Evolutionary conservation across 2,329 filamentous ascomycete genomes (phyloP), one percentile per base, ranked within the genome.

Genomic region (Scedosporium boydii): DNA sequence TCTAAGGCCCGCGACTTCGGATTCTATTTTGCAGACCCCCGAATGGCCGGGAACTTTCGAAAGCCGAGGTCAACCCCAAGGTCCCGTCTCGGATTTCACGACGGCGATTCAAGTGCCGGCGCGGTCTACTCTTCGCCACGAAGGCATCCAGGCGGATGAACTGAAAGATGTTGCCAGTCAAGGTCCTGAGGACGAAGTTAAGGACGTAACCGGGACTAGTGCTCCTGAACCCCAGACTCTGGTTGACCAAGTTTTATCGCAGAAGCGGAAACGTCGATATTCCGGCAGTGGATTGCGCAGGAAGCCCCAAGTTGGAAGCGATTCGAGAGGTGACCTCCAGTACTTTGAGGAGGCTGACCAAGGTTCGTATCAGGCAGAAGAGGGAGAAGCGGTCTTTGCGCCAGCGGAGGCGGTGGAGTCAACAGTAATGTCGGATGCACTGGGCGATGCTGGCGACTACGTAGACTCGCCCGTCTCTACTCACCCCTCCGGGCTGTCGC

Each of bases 281-380:
- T 97, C 92, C 5, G 93, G 92, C 58, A 91, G 91, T 66, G 92
- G 91, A 4, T 81, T 97, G 27, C 86, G 90, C 42, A 79, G 85
- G 63, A 87, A 89, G 69, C 88, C 90, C 26, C 78, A 83, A 62
- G 89, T 91, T 65, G 88, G 96, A 6, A 82, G 82, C 18, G 83
- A 87, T 12, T 80, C 84, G 9, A 81, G 88, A 60, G 89, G 91
- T n/a, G 83, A 90, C 65, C 80, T 97, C n/a, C 87, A 96, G 72
- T 96, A 93, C 68, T 93, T 89, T 69, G 92, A 96, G 69, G 90
- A 96, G 68, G 91, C 93, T 29, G 91, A 93, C 23, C 93, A 96
- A 69, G 86, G 87, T 51, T 90, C 86, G 1, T 92, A 93, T 73
- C 86, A 86, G 67, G 88, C 88, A 65, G 88, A 90, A 66, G 53